Evolutionary conservation across 257 asterid genomes (phyloP), one percentile per base, ranked within the genome.

Genomic region (Solanum habrochaites): DNA sequence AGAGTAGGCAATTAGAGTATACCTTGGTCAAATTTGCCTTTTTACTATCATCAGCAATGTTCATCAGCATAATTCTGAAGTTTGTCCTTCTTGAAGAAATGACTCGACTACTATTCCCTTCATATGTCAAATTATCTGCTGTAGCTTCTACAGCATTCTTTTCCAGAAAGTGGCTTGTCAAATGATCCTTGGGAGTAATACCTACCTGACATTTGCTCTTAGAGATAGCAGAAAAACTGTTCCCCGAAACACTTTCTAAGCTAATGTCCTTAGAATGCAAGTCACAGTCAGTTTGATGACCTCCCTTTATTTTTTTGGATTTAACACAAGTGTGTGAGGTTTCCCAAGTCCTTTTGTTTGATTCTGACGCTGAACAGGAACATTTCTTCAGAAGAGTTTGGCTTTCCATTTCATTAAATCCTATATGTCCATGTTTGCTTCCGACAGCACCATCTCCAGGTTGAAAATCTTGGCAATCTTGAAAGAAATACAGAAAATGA

Each of bases 241-340:
- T 89, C 88, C 89, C 88, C 20, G 40, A 86, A 77, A 85, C 89
- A 35, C 87, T 89, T 60, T 92, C 91, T 89, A 92, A 85, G 81
- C 60, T 86, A 88, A 89, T 93, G 88, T 89, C 88, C 47, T 87
- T 87, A 49, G 91, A 86, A 89, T 86, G 91, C 88, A 88, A 86
- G 27, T 88, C 93, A 47, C 90, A 92, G 37, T 91, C 92, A 88
- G 71, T 85, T 78, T 89, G 87, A 89, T 91, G 94, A 12, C 91
- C 86, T 23, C 98, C 98, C 95, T 93, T 97, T 82, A 97, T 95
- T 90, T 94, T 95, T 87, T 95, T 97, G 32, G 98, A 95, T 90
- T 91, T 95, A 90, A 95, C 82, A n/a, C 98, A 97, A 86, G 98
- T 92, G 71, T 88, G 86, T 74, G 98, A 91, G 88, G 99, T 90